Evolutionary conservation across 805 yeast species (phyloP), one percentile per base, ranked within the genome.

Genomic region (Kregervanrija delftensis): DNA sequence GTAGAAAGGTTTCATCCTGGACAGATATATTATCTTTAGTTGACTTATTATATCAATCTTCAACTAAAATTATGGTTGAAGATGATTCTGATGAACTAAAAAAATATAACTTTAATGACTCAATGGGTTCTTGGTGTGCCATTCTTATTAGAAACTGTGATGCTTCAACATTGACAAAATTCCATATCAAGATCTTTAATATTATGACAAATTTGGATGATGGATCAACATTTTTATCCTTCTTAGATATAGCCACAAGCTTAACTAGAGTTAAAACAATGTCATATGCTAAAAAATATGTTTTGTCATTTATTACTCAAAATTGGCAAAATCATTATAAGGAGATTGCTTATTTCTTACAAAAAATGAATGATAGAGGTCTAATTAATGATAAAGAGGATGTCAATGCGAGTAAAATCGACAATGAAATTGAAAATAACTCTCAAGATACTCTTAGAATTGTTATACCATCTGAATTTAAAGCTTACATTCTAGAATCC

Each of bases 1-100:
- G 93, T 54, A 73, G 63, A 48, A 82, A 80, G 54, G 71, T 83
- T 3, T 55, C 69, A 1, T 63, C 70, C 49, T 84, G 91, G 91
- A 42, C 46, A 3, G 42, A 42, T 8, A 35, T 57, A 13, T 45
- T 58, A 5, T 45, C 48, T 8, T 46, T 49, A 33, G 50, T 59
- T 12, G 47, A 44, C 9, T 37, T 39, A 30, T 34, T 61, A 3
- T 35, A 45, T 15, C 42, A 44, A 8, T 9, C 35, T 6, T 43
- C 57, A 5, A 9, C 41, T 2, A 34, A 37, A 5, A 12, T 46
- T 1, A 14, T 11, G 35, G 33, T 28, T n/a, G 46, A 49, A n/a
- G 45, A 41, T 32, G 47, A 53, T 6, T 37, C 39, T 2, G 49
- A 49, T 11, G 45, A 40, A 13, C 10, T 43, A 8, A 42, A 39